These are phyloP conservation scores for Tetrapisispora arboricola DNA, from an alignment of 805 yeast genomes.

Conservation along the genomic window DNA sequence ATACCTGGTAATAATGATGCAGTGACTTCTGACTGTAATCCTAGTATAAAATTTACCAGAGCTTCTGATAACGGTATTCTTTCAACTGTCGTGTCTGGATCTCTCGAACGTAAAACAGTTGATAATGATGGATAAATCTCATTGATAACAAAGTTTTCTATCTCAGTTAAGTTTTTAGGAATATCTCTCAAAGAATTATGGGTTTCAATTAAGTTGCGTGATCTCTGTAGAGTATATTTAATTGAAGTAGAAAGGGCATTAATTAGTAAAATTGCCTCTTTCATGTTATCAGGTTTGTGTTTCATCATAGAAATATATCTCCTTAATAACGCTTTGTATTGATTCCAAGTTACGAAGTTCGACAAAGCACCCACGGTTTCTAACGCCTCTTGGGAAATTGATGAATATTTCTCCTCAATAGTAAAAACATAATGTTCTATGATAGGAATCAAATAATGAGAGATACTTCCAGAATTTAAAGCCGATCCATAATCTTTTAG, in stretches of 20 bases:
- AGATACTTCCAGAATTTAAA: constrained; percentile 47
- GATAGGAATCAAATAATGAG: constrained; percentile 77
- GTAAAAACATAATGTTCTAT: constrained; percentile 68
- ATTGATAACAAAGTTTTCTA: constrained; percentile 40
- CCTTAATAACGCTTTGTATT: constrained; percentile 62
- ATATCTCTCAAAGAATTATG: constrained; percentile 24
- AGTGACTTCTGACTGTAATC: constrained; percentile 48
- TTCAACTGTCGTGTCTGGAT: constrained; percentile 66
- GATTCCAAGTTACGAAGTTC: constrained; percentile 60
- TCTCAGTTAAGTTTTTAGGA: constrained; percentile 17
- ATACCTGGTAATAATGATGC: constrained; percentile 65
- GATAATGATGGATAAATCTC: constrained; percentile 56
- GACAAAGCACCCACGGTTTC: constrained; percentile 50
- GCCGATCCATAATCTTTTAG: constrained; percentile 39
- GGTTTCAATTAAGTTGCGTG: constrained; percentile 13
- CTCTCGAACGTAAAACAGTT: constrained; percentile 48
- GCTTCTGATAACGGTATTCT: constrained; percentile 81
- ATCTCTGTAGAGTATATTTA: constrained; percentile 25
- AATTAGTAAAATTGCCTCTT: constrained; percentile 49
- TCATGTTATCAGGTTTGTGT: constrained; percentile 38
- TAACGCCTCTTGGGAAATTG: constrained; percentile 57
- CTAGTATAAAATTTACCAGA: constrained; percentile 52
- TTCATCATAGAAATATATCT: constrained; percentile 51
- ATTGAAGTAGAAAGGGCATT: constrained; percentile 47
- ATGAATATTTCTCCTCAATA: constrained; percentile 47